These are phyloP conservation scores for Wickerhamiella dianesei DNA, from an alignment of 805 yeast species.

Conservation along the genomic window DNA sequence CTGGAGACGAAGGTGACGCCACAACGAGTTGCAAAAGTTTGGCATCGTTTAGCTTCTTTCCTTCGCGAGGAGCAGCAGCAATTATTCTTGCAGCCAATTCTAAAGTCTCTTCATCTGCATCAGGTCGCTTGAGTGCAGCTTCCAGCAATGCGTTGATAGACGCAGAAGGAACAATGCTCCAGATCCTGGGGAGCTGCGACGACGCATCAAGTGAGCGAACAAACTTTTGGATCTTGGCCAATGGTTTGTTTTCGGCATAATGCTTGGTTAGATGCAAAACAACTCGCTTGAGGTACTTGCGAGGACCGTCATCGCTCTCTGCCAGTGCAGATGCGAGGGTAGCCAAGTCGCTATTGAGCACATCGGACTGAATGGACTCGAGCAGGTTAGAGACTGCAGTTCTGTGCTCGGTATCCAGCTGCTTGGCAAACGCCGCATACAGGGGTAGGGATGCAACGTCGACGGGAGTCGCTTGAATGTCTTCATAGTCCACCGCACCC, in stretches of 20 bases:
- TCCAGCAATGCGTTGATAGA: slow-evolving; percentile 23
- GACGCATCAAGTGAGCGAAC: not conserved
- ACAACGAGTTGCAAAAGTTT: slow-evolving; percentile 40
- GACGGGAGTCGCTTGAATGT: not conserved
- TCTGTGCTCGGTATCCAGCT: slow-evolving; percentile 3
- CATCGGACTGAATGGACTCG: slow-evolving; percentile 4
- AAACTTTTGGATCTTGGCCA: not conserved
- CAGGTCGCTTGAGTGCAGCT: slow-evolving; percentile 7
- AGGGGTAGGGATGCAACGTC: not conserved
- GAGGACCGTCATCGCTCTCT: not conserved
- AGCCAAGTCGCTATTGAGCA: slow-evolving; percentile 1
- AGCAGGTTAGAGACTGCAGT: slow-evolving; percentile 2
- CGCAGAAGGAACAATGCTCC: slow-evolving; percentile 13
- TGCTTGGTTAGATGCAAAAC: slow-evolving; percentile 15
- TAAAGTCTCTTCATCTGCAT: not conserved
- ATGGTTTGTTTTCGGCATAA: slow-evolving; percentile 9
- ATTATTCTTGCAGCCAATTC: not conserved
- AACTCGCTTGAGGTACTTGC: slow-evolving; percentile 12
- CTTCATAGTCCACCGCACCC: not conserved
- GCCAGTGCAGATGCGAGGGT: not conserved
- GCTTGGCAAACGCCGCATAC: not conserved
- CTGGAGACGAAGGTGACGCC: not conserved
- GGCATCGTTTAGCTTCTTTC: slow-evolving; percentile 27
- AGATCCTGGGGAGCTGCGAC: slow-evolving; percentile 4
- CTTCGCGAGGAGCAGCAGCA: not conserved